These are phyloP conservation scores for Circinella minor DNA, from an alignment of 371 early-diverging fungal genomes.

Conservation along the genomic window DNA sequence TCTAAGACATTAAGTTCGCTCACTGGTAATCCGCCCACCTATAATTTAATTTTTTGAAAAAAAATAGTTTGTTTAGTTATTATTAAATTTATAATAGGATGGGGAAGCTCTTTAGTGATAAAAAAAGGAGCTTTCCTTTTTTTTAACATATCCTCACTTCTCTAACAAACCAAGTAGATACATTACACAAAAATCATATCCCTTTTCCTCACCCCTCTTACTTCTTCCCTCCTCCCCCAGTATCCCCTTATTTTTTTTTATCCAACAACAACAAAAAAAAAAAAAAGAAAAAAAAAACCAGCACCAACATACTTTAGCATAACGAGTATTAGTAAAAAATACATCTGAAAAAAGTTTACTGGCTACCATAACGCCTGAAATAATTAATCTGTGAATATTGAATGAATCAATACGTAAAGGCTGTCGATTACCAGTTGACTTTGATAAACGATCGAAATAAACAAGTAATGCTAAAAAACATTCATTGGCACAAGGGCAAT, in stretches of 20 bases:
- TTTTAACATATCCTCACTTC: too few relatives aligned
- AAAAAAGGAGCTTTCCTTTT: too few relatives aligned
- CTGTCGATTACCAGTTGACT: conserved; percentile 45
- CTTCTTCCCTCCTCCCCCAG: background rate
- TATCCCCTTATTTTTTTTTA: conserved; percentile 6
- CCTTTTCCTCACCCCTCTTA: background rate
- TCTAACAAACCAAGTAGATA: too few relatives aligned
- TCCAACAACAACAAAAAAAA: background rate
- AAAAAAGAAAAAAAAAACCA: background rate
- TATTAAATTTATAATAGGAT: too few relatives aligned
- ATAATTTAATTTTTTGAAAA: conserved; percentile 2
- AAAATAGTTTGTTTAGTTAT: background rate
- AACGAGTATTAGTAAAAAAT: conserved; percentile 90
- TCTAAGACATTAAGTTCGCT: conserved; percentile 89
- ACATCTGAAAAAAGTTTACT: conserved; percentile 89
- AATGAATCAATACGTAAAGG: conserved; percentile 81
- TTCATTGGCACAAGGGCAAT: conserved; percentile 90
- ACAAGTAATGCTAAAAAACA: conserved; percentile 82
- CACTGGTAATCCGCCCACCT: conserved; percentile 93
- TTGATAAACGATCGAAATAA: conserved; percentile 81
- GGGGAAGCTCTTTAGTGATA: too few relatives aligned
- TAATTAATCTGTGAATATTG: conserved; percentile 89
- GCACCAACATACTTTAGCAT: conserved; percentile 72
- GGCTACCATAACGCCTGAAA: conserved; percentile 80
- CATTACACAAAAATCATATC: too few relatives aligned